A percentile compares a stretch with the other conserved stretches of the same genome.
Conservation (phyloP, 2,329 filamentous ascomycete genomes). For the Chrysoporthe puriensis region DNA sequence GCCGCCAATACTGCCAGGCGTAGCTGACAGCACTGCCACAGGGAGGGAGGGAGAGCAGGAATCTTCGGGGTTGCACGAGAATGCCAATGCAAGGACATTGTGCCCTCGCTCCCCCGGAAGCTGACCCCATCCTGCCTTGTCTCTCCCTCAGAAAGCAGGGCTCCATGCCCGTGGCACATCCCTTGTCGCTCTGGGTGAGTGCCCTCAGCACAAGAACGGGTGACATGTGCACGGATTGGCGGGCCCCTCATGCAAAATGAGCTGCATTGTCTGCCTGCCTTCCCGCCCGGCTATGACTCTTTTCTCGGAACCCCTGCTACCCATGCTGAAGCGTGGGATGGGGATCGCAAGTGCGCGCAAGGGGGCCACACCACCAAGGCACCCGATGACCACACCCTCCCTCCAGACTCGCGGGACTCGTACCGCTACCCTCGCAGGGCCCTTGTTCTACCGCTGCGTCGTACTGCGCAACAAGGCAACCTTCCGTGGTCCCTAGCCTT, state of each 20-base stretch:
- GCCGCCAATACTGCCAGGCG: not conserved
- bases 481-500: conserved; percentile 15
- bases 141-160: not conserved
- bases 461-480: conserved; percentile 23
- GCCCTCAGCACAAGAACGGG: not conserved
- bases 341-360: conserved; percentile 6
- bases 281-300: conserved; percentile 15
- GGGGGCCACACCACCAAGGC: conserved; percentile 4
- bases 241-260: not conserved
- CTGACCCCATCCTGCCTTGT: conserved; percentile 1
- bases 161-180: not conserved
- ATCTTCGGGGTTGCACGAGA: not conserved
- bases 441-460: conserved; percentile 22
- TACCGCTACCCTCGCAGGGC: conserved; percentile 14
- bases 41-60: not conserved
- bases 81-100: conserved; percentile 14
- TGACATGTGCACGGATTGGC: conserved; percentile 1
- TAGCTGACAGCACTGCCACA: conserved; percentile 19
- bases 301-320: conserved; percentile 8
- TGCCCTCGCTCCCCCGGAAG: not conserved
- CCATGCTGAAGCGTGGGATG: conserved; percentile 13
- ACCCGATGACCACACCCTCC: not conserved
- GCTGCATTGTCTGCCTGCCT: conserved; percentile 12
- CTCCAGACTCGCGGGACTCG: not conserved
- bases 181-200: not conserved